These are phyloP conservation scores for Otatea glauca DNA, from an alignment of 176 grass and related monocot genomes.

Conservation along the genomic window DNA sequence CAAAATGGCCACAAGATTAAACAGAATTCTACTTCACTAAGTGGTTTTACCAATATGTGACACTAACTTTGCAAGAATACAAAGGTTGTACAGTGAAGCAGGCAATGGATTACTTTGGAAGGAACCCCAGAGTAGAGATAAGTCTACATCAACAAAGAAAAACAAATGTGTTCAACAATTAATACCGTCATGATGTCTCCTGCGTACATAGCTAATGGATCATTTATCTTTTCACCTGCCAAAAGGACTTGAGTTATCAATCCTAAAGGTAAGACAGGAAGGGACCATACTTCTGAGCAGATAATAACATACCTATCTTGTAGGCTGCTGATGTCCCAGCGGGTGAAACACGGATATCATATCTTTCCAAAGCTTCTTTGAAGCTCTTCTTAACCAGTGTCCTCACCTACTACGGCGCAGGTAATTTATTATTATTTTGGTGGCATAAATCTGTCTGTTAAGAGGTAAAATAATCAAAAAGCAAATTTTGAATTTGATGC, in stretches of 20 bases:
- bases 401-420: constrained; percentile 74
- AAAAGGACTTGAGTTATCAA: constrained; percentile 29
- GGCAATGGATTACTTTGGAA: neutral
- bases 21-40: neutral
- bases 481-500: constrained; percentile 2
- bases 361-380: constrained; percentile 76
- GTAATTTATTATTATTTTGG: constrained; percentile 23
- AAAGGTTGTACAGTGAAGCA: neutral
- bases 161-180: neutral
- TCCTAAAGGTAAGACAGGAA: constrained; percentile 26
- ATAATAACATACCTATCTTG: constrained; percentile 72
- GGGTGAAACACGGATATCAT: constrained; percentile 87
- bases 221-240: constrained; percentile 91
- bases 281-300: neutral
- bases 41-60: neutral
- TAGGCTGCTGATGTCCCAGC: constrained; percentile 93
- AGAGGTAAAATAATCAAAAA: neutral
- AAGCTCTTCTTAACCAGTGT: constrained; percentile 93
- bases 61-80: neutral
- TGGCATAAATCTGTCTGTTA: constrained; percentile 22
- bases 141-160: constrained; percentile 19
- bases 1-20: neutral
- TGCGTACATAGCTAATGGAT: constrained; percentile 93
- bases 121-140: neutral
- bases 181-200: constrained; percentile 98